Base-by-base conservation (phyloP, 306 rosid species). In the Cucurbita pepo region DNA sequence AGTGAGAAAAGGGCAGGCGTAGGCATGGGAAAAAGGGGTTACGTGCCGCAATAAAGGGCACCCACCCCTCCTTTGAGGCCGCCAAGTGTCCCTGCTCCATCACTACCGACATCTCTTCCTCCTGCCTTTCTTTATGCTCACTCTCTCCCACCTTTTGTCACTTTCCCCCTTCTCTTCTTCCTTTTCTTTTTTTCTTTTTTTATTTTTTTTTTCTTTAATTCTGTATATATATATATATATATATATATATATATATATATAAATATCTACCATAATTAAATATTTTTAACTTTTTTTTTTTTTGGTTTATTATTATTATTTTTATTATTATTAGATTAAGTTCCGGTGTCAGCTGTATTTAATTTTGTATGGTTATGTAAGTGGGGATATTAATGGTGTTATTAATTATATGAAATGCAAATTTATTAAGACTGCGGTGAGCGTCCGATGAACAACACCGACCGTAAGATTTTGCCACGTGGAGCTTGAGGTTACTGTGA, bases 31-130 rank as follows among this genome's bases (percentile, higher is more conserved):
- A 8, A 16, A 62, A 16, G 3, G 1, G n/a, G 8, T 18, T 63
- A 65, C 55, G 73, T 67, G 73, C 43, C 56, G 56, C 41, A 47
- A 25, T 67, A 10, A 67, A 67, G 73, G 73, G 22, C 72, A 65
- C 3, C 38, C 19, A 65, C 3, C 43, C 67, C 8, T 25, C 8
- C 18, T 37, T 25, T 47, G 43, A 21, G 73, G 73, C 21, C 4
- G 73, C 73, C 73, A 67, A 5, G 56, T 67, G 73, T 67, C 41
- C 56, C 21, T 67, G 41, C 41, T 45, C 56, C 73, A 43, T 67
- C 55, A 67, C 56, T 67, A 67, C 73, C 73, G 25, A 67, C 56
- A 45, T 47, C 56, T 21, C 53, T 45, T 45, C 56, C 43, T 47
- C 38, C 10, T 67, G 52, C 53, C 52, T 65, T 65, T 65, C 52